Evolutionary conservation across 768 basidiomycete species (phyloP), one percentile per base, ranked within the genome.

Genomic region (Leccinellum rugosiceps): DNA sequence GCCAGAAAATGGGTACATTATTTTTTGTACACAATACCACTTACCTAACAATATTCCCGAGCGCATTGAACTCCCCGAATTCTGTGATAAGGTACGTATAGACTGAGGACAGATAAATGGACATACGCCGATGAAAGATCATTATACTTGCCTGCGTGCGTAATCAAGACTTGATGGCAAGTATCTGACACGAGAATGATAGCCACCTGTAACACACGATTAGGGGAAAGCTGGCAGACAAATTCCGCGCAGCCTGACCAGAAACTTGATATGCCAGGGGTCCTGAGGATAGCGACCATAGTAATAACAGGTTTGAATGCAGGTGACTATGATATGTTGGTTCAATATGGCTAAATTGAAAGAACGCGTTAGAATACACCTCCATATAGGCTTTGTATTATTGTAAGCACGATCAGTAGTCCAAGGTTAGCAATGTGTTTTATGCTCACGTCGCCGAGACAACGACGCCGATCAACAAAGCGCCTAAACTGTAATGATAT

Each of bases 261-360:
- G 65, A 13, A 69, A 50, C 60, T 80, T 82, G 58, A 79, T 74
- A 7, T 76, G 69, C 83, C 82, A 84, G 25, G 71, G 66, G 66
- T 85, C 84, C 32, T 71, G 73, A 55, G 81, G 78, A 63, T 85
- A 73, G 1, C 56, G 77, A 15, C 70, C 72, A 52, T 71, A 85
- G 65, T 85, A 85, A 61, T 80, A 84, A 75, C 76, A 84, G 1
- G 79, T 76, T 66, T 86, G 84, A 14, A 85, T 74, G 55, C 75
- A 73, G 13, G 84, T 84, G n/a, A 85, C 84, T 86, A 43, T 35
- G 0, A 38, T 9, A 47, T 31, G 30, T 7, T 11, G 17, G 43
- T 14, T 69, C 55, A 34, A 62, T 31, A n/a, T n/a, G 28, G 28
- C 4, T 28, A 25, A 48, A 28, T 56, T 50, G 38, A 49, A 59